Evolutionary conservation across 2,329 filamentous ascomycete genomes (phyloP).

Genomic region (Coniochaeta sp.): DNA sequence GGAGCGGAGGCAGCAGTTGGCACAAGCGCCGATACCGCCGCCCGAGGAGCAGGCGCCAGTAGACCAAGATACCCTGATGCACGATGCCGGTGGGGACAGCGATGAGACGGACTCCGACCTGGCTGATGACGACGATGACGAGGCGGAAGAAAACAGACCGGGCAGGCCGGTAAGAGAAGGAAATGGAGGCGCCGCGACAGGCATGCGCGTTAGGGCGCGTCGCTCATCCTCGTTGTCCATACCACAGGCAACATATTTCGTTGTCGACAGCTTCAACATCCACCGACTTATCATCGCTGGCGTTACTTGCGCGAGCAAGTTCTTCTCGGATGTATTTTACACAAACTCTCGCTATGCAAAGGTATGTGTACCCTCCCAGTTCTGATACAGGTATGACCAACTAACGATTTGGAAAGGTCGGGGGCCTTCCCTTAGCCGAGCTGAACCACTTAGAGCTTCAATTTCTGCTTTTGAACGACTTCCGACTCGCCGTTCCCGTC

Average conservation of each 20-base stretch:
- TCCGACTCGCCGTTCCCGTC: constrained; percentile 83
- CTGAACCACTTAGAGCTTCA: constrained; percentile 95
- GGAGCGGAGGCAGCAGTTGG: constrained; percentile 27
- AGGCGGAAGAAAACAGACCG: constrained; percentile 7
- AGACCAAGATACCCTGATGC: neutral
- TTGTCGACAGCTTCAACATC: constrained; percentile 98
- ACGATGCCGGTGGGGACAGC: constrained; percentile 21
- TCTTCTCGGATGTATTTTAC: constrained; percentile 98
- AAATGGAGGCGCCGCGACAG: constrained; percentile 15
- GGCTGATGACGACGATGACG: constrained; percentile 34
- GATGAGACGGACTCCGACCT: constrained; percentile 44
- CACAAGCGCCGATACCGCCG: neutral
- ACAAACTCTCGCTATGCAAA: constrained; percentile 99
- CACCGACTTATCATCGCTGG: constrained; percentile 93
- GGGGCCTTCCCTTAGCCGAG: constrained; percentile 83
- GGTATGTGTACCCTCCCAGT: constrained; percentile 45
- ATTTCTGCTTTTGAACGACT: constrained; percentile 92
- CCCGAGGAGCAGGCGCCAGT: neutral
- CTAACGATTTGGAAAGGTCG: constrained; percentile 57
- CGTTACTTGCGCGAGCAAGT: constrained; percentile 97
- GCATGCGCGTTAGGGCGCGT: constrained; percentile 1
- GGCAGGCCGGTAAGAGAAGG: constrained; percentile 11
- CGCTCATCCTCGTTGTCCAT: constrained; percentile 10
- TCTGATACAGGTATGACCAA: neutral
- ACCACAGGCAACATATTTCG: constrained; percentile 58